A percentile compares a stretch with the other conserved stretches of the same genome.
phyloP scores from a whole-genome alignment of 2,329 filamentous ascomycete genomes.

The Exophiala sp. region DNA sequence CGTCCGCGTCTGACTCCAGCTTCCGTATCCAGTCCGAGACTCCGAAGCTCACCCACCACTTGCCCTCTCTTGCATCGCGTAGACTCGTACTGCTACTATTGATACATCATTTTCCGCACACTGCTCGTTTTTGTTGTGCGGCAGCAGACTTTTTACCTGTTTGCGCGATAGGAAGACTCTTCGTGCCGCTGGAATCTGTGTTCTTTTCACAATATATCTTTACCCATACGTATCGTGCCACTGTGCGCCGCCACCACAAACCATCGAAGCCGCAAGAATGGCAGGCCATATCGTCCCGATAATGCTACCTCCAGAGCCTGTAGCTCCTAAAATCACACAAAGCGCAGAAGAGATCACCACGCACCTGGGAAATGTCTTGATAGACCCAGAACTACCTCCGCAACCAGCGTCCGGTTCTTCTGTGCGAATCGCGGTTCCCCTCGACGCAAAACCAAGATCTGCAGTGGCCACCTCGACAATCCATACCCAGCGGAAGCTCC shows the following conservation, averaged over 20 bases:
- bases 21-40: neutral
- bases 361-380: conserved; percentile 16
- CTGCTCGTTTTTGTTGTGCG: neutral
- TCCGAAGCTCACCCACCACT: neutral
- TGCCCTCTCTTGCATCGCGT: neutral
- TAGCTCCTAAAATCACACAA: neutral
- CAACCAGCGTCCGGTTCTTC: conserved; percentile 42
- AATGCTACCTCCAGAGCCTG: conserved; percentile 10
- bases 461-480: conserved; percentile 30
- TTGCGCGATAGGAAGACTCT: neutral
- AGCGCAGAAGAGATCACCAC: conserved; percentile 10
- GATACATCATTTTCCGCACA: neutral
- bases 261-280: conserved; percentile 4
- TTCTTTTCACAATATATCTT: neutral
- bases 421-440: conserved; percentile 64
- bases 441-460: conserved; percentile 50
- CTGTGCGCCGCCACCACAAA: neutral
- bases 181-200: neutral
- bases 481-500: conserved; percentile 46
- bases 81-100: neutral
- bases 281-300: conserved; percentile 24
- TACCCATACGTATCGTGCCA: conserved; percentile 2
- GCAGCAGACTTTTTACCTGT: neutral
- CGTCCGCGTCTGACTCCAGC: neutral
- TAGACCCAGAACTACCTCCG: conserved; percentile 1